phyloP scores from a whole-genome alignment of 2,329 filamentous ascomycete species.

The Fonsecaea pedrosoi region DNA sequence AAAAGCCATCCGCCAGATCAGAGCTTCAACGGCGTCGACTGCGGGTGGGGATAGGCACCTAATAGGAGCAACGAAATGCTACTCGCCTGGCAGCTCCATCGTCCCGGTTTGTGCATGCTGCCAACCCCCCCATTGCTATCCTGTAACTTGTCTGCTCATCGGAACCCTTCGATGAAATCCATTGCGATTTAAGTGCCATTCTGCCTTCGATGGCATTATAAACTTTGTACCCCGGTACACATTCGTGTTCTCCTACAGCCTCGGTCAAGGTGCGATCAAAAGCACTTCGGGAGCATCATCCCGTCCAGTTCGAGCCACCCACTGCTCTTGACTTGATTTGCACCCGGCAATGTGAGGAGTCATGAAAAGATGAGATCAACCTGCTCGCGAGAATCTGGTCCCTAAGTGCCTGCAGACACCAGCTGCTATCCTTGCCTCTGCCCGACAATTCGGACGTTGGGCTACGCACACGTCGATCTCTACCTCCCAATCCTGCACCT shows the following conservation, averaged over 20 bases:
- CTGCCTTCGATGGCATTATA: background rate
- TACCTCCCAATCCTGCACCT: background rate
- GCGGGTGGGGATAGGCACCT: slow-evolving; percentile 3
- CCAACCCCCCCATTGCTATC: background rate
- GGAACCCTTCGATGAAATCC: slow-evolving; percentile 4
- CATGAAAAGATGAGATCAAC: background rate
- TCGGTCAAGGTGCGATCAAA: background rate
- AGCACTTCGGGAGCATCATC: background rate
- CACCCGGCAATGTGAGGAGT: background rate
- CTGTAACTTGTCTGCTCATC: background rate
- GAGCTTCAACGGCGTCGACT: slow-evolving; percentile 4
- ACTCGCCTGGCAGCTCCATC: background rate
- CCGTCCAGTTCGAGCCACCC: background rate
- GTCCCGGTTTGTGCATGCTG: slow-evolving; percentile 1
- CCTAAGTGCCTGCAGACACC: background rate
- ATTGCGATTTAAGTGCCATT: background rate
- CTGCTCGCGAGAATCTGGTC: background rate
- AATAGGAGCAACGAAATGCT: background rate
- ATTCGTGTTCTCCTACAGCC: background rate
- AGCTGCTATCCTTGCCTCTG: background rate
- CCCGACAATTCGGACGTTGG: background rate
- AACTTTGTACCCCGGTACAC: background rate
- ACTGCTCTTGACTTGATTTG: background rate
- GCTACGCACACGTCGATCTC: background rate
- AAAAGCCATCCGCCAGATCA: slow-evolving; percentile 13